A percentile compares a stretch with the other conserved stretches of the same genome.
phyloP scores from a whole-genome alignment of 345 rosid species.

The Gossypium anomalum region DNA sequence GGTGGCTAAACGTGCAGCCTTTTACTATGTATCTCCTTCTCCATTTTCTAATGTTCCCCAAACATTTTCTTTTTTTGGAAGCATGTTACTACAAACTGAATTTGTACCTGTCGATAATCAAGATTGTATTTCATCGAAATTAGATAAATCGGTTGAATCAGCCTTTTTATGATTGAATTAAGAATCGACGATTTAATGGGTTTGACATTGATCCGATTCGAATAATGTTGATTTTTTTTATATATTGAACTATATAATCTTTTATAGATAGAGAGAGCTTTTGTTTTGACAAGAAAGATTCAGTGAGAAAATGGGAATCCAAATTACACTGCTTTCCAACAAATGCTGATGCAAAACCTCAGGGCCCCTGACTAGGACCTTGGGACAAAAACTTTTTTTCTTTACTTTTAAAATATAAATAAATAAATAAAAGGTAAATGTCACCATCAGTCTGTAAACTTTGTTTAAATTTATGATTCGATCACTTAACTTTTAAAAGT shows the following conservation, averaged over 20 bases:
- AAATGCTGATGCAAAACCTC: not conserved
- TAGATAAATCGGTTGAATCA: too few species aligned
- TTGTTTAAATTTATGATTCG: too few species aligned
- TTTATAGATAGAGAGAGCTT: too few species aligned
- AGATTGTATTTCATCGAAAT: too few species aligned
- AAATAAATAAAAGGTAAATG: not conserved
- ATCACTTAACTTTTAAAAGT: too few species aligned
- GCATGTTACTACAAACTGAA: too few species aligned
- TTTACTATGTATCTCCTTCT: too few species aligned
- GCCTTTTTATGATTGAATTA: accelerated
- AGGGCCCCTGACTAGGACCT: not conserved
- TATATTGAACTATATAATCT: too few species aligned
- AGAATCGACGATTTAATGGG: accelerated
- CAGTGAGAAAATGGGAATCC: not conserved
- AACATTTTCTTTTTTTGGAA: too few species aligned
- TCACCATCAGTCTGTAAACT: too few species aligned
- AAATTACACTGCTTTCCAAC: not conserved
- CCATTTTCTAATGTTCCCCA: too few species aligned
- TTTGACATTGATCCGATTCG: accelerated
- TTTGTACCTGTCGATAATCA: accelerated
- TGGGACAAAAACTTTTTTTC: not conserved
- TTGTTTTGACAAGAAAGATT: not conserved
- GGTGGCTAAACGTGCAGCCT: not conserved
- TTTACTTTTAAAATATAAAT: not conserved
- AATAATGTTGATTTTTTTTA: accelerated